Evolutionary conservation across 306 rosid species (phyloP).

Genomic region (Calophaca sinica): DNA sequence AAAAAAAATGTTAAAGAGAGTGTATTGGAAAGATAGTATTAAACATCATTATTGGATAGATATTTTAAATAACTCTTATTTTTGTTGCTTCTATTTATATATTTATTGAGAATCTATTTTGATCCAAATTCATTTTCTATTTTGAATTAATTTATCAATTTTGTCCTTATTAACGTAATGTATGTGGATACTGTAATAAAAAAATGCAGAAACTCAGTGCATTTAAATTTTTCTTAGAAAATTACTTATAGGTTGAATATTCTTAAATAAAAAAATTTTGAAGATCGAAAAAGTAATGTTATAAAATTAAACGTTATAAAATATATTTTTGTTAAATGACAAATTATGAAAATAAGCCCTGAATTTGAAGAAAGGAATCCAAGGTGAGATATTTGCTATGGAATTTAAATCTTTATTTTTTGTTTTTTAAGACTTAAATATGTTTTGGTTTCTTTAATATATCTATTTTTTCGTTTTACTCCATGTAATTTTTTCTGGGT

Average conservation of each 20-base stretch:
- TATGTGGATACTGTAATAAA: neutral
- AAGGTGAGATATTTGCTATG: neutral
- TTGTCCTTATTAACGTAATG: constrained; percentile 15
- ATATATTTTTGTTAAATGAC: neutral
- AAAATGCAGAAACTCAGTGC: neutral
- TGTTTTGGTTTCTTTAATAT: neutral
- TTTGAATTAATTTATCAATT: neutral
- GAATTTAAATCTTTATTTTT: neutral
- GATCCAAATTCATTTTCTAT: neutral
- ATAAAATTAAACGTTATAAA: neutral
- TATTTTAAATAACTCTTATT: too few species aligned
- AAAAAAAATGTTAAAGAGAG: too few species aligned
- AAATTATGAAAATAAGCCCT: constrained; percentile 2
- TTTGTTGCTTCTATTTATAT: neutral
- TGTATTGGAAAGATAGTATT: too few species aligned
- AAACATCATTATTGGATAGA: too few species aligned
- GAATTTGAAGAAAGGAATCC: constrained; percentile 9
- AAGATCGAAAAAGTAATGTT: neutral
- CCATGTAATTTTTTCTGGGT: too few species aligned
- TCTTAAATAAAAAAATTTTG: neutral
- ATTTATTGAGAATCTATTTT: neutral
- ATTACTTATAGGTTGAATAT: neutral
- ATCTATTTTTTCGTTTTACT: neutral
- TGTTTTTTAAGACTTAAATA: neutral
- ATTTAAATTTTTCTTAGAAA: neutral